A percentile compares a stretch with the other conserved stretches of the same genome.
Evolutionary conservation across 257 asterid genomes (phyloP).

Genomic region (Solanum lignicaule): DNA sequence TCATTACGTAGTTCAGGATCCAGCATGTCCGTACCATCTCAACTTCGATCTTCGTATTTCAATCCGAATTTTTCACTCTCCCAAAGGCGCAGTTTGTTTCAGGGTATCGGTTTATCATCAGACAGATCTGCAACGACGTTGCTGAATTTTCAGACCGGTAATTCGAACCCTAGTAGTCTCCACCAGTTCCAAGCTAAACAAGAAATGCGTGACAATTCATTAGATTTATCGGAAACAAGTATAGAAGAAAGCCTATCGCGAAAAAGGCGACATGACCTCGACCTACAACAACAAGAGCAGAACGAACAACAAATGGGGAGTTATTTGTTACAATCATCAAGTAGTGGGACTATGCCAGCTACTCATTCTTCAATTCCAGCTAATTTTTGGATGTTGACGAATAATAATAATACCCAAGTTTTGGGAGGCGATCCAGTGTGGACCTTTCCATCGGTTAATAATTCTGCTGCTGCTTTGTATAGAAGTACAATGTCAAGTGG

Average conservation of each 20-base stretch:
- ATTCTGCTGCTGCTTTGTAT: constrained; percentile 53
- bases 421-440: constrained; percentile 77
- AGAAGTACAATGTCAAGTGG: constrained; percentile 73
- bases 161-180: constrained; percentile 29
- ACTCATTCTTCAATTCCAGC: constrained; percentile 72
- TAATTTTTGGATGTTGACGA: constrained; percentile 87
- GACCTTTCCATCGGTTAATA: constrained; percentile 59
- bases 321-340: constrained; percentile 63
- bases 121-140: constrained; percentile 48
- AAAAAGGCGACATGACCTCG: constrained; percentile 33
- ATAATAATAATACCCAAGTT: constrained; percentile 50
- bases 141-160: constrained; percentile 49
- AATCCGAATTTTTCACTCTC: constrained; percentile 46
- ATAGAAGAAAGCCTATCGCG: constrained; percentile 38
- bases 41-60: constrained; percentile 62
- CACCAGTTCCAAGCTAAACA: constrained; percentile 42
- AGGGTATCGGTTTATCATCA: constrained; percentile 47
- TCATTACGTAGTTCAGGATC: constrained; percentile 89
- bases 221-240: constrained; percentile 31
- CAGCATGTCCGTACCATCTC: constrained; percentile 89
- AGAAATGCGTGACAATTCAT: constrained; percentile 37
- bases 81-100: constrained; percentile 43
- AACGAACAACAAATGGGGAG: constrained; percentile 53
- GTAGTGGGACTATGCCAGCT: constrained; percentile 60
- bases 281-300: constrained; percentile 26